Evolutionary conservation across 352 stramenopile genomes (phyloP), one percentile per base, ranked within the genome.

Genomic region (Pythium volutum): DNA sequence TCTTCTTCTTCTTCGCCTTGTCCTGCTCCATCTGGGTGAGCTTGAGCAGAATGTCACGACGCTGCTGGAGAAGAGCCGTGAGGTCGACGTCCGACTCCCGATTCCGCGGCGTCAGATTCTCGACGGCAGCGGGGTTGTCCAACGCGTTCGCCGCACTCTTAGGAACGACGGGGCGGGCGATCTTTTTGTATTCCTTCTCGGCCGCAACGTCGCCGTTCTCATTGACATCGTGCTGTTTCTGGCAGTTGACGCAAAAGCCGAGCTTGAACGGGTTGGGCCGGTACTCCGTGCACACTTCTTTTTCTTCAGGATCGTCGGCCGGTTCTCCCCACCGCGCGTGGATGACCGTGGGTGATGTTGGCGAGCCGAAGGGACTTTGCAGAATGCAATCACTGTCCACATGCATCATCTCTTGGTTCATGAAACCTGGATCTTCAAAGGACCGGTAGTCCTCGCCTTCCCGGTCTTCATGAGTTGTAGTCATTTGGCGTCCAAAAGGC

Each of bases 161-260:
- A 25, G 81, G 75, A 16, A 88, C 78, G n/a, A 72, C 74, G 3
- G 84, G 84, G 8, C 84, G 70, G 11, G 80, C 74, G 38, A 93
- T 93, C 54, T 88, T 87, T 60, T 91, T 95, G 73, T 92, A 95
- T 46, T 89, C 79, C 55, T 93, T 93, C 62, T 74, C 77, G 11
- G 66, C 62, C 15, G 71, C 76, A 11, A 91, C 81, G 56, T 84
- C 76, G 18, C 86, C 86, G 47, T 79, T 76, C 10, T 79, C 77
- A 43, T 74, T 86, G 15, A 92, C 82, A 39, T 95, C 84, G 71
- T 95, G 86, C 62, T 95, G 86, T 66, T 93, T 93, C 73, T 93
- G 86, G 69, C 86, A 95, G 69, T 95, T 95, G 60, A 95, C 83
- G 66, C 86, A 95, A 61, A 93, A 95, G 7, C 86, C 86, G 22